A percentile compares a stretch with the other conserved stretches of the same genome.
These are phyloP conservation scores for Saksenaea oblongispora DNA, from an alignment of 371 early-diverging fungal species.

Conservation along the genomic window DNA sequence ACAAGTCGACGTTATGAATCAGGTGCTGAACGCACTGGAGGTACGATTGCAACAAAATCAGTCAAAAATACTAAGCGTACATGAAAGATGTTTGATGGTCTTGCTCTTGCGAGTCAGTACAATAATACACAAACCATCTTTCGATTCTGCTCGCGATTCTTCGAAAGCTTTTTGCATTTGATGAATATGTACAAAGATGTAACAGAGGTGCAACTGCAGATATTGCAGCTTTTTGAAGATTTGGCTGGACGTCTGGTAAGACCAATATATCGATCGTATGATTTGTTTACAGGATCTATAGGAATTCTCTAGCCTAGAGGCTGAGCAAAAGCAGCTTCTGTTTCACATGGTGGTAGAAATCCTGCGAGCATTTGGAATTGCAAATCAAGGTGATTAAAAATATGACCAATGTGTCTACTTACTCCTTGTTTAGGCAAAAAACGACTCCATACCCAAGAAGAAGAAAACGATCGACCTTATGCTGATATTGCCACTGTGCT, in stretches of 20 bases:
- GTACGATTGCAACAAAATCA: slow-evolving; percentile 26
- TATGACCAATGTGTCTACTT: not conserved
- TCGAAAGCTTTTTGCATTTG: slow-evolving; percentile 65
- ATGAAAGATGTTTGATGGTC: slow-evolving; percentile 70
- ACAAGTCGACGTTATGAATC: slow-evolving; percentile 51
- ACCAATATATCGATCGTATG: not conserved
- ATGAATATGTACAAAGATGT: slow-evolving; percentile 65
- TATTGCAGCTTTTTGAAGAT: slow-evolving; percentile 61
- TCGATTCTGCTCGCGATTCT: slow-evolving; percentile 57
- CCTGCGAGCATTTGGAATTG: slow-evolving; percentile 52
- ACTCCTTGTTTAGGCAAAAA: slow-evolving; percentile 41
- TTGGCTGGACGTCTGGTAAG: slow-evolving; percentile 52
- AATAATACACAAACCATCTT: slow-evolving; percentile 65
- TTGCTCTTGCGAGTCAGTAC: slow-evolving; percentile 71
- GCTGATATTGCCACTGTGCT: slow-evolving; percentile 68
- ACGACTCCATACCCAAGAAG: slow-evolving; percentile 51
- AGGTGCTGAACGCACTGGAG: slow-evolving; percentile 71
- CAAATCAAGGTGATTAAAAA: slow-evolving; percentile 44
- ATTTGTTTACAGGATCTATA: slow-evolving; percentile 5
- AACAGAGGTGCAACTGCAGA: slow-evolving; percentile 65
- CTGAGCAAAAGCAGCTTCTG: slow-evolving; percentile 45
- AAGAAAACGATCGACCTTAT: slow-evolving; percentile 68
- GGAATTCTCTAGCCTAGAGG: slow-evolving; percentile 47
- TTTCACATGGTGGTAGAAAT: slow-evolving; percentile 51
- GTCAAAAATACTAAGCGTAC: not conserved